Percentiles rank a stretch among this genome's conserved stretches.
These are phyloP conservation scores for Thermochaetoides dissita DNA, from an alignment of 2,329 filamentous ascomycete genomes.

Conservation along the genomic window DNA sequence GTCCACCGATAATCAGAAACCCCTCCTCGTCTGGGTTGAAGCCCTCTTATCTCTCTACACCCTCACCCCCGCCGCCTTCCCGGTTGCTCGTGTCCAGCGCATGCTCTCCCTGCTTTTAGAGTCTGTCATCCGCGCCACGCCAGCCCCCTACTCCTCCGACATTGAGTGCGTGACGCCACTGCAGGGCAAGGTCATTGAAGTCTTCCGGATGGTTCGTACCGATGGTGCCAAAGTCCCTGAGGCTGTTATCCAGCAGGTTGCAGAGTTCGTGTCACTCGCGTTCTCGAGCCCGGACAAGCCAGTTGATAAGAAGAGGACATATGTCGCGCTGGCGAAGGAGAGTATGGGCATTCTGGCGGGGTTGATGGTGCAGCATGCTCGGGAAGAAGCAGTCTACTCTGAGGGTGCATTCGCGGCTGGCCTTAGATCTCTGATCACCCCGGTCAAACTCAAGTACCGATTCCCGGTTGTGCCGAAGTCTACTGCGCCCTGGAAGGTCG, in stretches of 20 bases:
- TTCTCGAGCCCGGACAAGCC: slow-evolving; percentile 32
- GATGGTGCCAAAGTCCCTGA: slow-evolving; percentile 51
- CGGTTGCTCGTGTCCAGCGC: slow-evolving; percentile 45
- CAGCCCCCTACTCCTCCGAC: slow-evolving; percentile 55
- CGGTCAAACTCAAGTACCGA: slow-evolving; percentile 67
- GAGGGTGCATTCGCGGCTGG: slow-evolving; percentile 52
- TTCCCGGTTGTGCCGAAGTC: slow-evolving; percentile 61
- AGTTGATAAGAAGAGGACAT: slow-evolving; percentile 51
- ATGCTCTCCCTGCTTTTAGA: slow-evolving; percentile 59
- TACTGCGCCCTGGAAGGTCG: slow-evolving; percentile 63
- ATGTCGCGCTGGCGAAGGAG: slow-evolving; percentile 75
- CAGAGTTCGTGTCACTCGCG: slow-evolving; percentile 58
- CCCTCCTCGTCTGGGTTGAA: slow-evolving; percentile 70
- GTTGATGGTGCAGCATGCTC: slow-evolving; percentile 44
- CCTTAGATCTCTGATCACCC: slow-evolving; percentile 51
- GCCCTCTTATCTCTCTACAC: slow-evolving; percentile 66
- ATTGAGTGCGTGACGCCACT: slow-evolving; percentile 59
- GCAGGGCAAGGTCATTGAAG: slow-evolving; percentile 55
- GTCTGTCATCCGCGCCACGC: slow-evolving; percentile 56
- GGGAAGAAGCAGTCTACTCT: slow-evolving; percentile 53
- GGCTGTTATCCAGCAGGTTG: slow-evolving; percentile 53
- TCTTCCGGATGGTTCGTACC: slow-evolving; percentile 52
- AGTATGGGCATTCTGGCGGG: slow-evolving; percentile 58
- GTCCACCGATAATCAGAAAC: slow-evolving; percentile 58
- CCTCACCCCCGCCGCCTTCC: slow-evolving; percentile 52